These are phyloP conservation scores for Aspergillus tamarii DNA, from an alignment of 2,329 filamentous ascomycete genomes.

Conservation along the genomic window DNA sequence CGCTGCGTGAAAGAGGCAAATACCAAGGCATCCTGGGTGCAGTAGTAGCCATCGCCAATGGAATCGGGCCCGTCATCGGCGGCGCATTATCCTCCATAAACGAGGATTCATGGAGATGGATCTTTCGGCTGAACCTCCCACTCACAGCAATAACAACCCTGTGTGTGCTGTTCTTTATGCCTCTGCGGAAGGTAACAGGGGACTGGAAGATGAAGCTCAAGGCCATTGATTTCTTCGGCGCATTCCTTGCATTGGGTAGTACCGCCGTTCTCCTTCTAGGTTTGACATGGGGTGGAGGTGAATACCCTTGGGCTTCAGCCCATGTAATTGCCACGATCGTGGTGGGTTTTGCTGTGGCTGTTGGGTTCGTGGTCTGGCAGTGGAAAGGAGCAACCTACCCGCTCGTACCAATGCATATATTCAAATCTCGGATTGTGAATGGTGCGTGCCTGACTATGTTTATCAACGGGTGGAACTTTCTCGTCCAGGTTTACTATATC, in stretches of 20 bases:
- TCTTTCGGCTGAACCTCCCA: constrained; percentile 59
- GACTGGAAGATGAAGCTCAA: constrained; percentile 56
- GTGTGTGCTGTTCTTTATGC: constrained; percentile 60
- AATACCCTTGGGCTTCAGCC: constrained; percentile 59
- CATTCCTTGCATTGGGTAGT: constrained; percentile 48
- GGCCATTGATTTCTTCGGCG: constrained; percentile 56
- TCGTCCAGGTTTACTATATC: constrained; percentile 64
- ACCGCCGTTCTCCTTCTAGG: constrained; percentile 54
- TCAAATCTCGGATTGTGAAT: constrained; percentile 57
- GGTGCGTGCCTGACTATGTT: constrained; percentile 61
- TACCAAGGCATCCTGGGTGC: constrained; percentile 60
- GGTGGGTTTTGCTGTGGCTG: constrained; percentile 46
- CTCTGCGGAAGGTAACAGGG: constrained; percentile 57
- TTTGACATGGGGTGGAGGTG: constrained; percentile 63
- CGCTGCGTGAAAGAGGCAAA: constrained; percentile 61
- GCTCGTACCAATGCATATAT: constrained; percentile 52
- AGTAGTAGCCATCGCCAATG: constrained; percentile 58
- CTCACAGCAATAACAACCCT: constrained; percentile 53
- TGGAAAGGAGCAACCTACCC: constrained; percentile 37
- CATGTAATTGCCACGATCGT: constrained; percentile 60
- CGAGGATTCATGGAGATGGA: constrained; percentile 55
- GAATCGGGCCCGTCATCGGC: constrained; percentile 59
- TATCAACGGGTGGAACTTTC: constrained; percentile 63
- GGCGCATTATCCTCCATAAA: constrained; percentile 54
- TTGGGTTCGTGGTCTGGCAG: constrained; percentile 37